Evolutionary conservation across 495 filamentous ascomycete species (phyloP), one percentile per base, ranked within the genome.

Genomic region (Trichoderma virens): DNA sequence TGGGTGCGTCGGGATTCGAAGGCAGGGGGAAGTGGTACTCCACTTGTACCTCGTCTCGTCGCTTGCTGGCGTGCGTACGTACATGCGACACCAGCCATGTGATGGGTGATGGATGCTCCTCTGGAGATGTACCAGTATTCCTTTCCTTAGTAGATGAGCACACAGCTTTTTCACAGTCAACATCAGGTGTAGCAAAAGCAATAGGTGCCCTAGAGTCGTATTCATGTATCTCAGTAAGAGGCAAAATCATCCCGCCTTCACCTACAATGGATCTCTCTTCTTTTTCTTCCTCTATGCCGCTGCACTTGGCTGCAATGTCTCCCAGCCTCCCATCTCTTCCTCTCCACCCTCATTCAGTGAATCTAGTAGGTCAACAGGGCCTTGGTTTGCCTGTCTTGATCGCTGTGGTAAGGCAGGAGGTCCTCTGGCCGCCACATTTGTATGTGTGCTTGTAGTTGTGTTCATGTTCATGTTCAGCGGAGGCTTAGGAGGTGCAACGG

Each of bases 291-390:
- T 56, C 27, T 27, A 3, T 16, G 28, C 28, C 0, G 51, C 51
- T 18, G 51, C 27, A 8, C 61, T 73, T 59, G 73, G 79, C 62
- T 78, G 79, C 66, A 82, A 61, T 13, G 79, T 77, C 63, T 81
- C 76, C 79, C 79, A 82, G 35, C 75, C 74, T 13, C 74, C 73
- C 70, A 82, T 71, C 64, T 79, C 74, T 27, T 61, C 54, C n/a
- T 43, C 65, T 16, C 62, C 67, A 13, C 63, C 74, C 34, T 80
- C 77, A 41, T 73, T 73, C 13, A 65, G 31, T 25, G 63, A 65
- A 38, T 70, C 71, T 7, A 81, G 67, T 23, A 80, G 69, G 63
- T 80, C 78, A 14, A 79, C 66, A 14, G 63, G 39, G 14, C 39
- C 62, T n/a, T 31, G 43, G 16, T 31, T 63, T 54, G 18, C 39